Conservation (phyloP, 768 basidiomycete species). For the Albatrellus ellisii region DNA sequence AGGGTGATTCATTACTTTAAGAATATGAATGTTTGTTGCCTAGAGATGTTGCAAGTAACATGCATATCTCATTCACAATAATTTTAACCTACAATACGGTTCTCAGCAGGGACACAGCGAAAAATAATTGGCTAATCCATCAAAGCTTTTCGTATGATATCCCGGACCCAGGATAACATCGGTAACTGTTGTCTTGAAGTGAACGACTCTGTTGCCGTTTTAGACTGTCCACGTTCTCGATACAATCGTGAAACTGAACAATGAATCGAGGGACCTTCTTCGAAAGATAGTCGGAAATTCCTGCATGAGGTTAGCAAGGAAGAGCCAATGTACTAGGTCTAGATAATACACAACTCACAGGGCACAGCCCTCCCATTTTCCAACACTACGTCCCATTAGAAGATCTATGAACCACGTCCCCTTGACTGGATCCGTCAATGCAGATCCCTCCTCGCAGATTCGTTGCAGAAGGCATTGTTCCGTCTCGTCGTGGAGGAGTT, state of each 20-base stretch:
- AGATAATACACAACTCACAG: constrained; percentile 35
- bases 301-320: no score
- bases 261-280: constrained; percentile 33
- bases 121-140: no score
- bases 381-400: constrained; percentile 47
- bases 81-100: no score
- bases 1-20: no score
- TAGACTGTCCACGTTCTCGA: constrained; percentile 27
- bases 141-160: constrained; percentile 11
- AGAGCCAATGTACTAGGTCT: not conserved
- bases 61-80: no score
- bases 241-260: constrained; percentile 48
- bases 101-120: no score
- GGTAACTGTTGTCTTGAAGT: constrained; percentile 20
- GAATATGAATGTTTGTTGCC: no score
- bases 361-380: constrained; percentile 69
- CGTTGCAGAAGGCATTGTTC: constrained; percentile 54
- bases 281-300: constrained; percentile 49
- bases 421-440: constrained; percentile 32
- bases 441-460: constrained; percentile 55
- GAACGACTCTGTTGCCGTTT: constrained; percentile 29
- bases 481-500: constrained; percentile 68
- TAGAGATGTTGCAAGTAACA: no score
- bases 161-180: constrained; percentile 43
- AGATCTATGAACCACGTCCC: constrained; percentile 73